A percentile compares a stretch with the other conserved stretches of the same genome.
Evolutionary conservation across 305 asterid genomes (phyloP).

Genomic region (Rubia tinctorum): DNA sequence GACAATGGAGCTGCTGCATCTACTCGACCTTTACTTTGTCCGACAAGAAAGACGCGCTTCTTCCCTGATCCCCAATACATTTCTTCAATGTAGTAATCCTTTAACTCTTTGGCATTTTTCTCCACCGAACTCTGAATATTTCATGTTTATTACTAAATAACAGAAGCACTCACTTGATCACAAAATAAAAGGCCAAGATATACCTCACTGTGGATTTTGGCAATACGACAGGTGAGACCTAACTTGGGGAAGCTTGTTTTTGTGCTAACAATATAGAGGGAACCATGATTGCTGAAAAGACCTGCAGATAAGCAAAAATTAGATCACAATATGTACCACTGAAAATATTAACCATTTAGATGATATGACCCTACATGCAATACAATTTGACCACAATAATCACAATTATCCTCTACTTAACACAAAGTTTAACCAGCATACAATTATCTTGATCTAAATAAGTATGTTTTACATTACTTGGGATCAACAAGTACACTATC

Average conservation of each 20-base stretch:
- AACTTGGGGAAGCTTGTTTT: constrained; percentile 77
- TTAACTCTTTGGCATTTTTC: constrained; percentile 87
- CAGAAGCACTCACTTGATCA: constrained; percentile 9
- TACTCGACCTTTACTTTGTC: constrained; percentile 96
- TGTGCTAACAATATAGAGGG: constrained; percentile 77
- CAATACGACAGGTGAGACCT: constrained; percentile 96
- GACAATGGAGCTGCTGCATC: constrained; percentile 93
- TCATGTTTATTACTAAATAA: constrained; percentile 17
- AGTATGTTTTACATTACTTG: constrained; percentile 52
- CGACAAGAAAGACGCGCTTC: constrained; percentile 79
- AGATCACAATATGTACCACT: not conserved
- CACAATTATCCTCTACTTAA: not conserved
- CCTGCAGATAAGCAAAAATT: constrained; percentile 34
- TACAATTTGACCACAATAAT: not conserved
- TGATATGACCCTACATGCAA: not conserved
- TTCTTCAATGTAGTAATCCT: constrained; percentile 74
- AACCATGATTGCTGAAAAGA: constrained; percentile 98
- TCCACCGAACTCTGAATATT: constrained; percentile 80
- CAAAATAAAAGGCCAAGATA: not conserved
- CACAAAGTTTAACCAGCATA: constrained; percentile 7
- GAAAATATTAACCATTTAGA: constrained; percentile 1
- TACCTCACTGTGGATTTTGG: constrained; percentile 98
- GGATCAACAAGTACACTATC: constrained; percentile 88
- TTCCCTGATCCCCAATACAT: constrained; percentile 84
- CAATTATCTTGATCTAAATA: not conserved